phyloP scores from a whole-genome alignment of 148 eudicot species.

The Chenopodium quinoa region DNA sequence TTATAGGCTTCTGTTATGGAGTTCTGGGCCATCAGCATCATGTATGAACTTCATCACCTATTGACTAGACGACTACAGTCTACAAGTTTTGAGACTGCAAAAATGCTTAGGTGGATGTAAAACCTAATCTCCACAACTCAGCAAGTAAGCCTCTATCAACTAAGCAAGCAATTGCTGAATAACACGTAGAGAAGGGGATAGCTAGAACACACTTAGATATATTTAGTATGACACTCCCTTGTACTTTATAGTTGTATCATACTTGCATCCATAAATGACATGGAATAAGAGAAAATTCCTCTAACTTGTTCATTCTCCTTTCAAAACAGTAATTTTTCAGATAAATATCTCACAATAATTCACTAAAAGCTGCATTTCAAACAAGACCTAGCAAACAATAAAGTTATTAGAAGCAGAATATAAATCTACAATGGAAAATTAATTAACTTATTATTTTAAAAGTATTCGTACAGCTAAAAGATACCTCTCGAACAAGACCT shows the following conservation, averaged over 20 bases:
- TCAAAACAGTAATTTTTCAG: not conserved
- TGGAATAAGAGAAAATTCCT: not conserved
- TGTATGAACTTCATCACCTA: not conserved
- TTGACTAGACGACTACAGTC: not conserved
- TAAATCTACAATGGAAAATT: too few relatives aligned
- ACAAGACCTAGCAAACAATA: not conserved
- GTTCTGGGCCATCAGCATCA: not conserved
- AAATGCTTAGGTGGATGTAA: not conserved
- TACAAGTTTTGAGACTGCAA: not conserved
- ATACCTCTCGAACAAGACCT: not conserved
- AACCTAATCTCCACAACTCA: not conserved
- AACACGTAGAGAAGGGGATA: not conserved
- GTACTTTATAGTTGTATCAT: not conserved
- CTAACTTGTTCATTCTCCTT: not conserved
- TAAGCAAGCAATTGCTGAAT: not conserved
- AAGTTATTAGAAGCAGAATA: not conserved
- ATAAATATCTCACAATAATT: not conserved
- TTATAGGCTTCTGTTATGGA: too few relatives aligned
- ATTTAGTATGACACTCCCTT: not conserved
- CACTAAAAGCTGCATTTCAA: not conserved
- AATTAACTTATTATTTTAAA: too few relatives aligned
- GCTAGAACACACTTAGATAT: not conserved
- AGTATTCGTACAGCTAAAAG: too few relatives aligned
- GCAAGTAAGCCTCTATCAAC: not conserved
- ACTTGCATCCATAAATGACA: not conserved